Evolutionary conservation across 2,329 filamentous ascomycete species (phyloP), one percentile per base, ranked within the genome.

Genomic region (Aspergillus tubingensis): DNA sequence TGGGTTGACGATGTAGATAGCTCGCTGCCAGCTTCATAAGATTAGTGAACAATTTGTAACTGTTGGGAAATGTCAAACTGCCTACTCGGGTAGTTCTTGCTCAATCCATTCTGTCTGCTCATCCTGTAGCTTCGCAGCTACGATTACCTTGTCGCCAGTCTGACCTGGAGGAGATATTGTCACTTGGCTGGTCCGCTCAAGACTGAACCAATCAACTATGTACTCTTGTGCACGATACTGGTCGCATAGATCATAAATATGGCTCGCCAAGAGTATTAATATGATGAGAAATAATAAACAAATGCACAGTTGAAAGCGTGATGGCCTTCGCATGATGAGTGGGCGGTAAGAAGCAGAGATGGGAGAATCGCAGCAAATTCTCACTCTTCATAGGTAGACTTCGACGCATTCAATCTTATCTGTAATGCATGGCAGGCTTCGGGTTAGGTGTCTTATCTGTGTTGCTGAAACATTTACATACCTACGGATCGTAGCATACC

Each of bases 51-150:
- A 54, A 38, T 54, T 3, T 21, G 10, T 15, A 47, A 39, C 39
- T 25, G 21, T 15, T 13, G 48, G 15, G 17, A 5, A 30, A n/a
- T 41, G 15, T 15, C 15, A 7, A 32, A 15, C 15, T 4, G 70
- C 72, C 52, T 74, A 82, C 77, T 81, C 79, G 2, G 78, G 74
- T 15, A 83, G 73, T 25, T 80, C 71, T 36, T 76, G 64, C 11
- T 70, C 64, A 2, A 83, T 77, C 81, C 81, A 83, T 15, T 74
- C 66, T 6, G 79, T 78, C 58, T 78, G 68, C 61, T 83, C 80
- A 23, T 72, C 71, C 39, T 76, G 70, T 11, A 81, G 60, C 61
- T 74, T 79, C 10, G 79, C 80, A 73, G 82, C 78, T 21, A 80
- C 74, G 53, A 80, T 74, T 8, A 77, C 72, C 52, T 79, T 79